Conservation (phyloP, 768 basidiomycete genomes). For the Gymnopilus junonius region DNA sequence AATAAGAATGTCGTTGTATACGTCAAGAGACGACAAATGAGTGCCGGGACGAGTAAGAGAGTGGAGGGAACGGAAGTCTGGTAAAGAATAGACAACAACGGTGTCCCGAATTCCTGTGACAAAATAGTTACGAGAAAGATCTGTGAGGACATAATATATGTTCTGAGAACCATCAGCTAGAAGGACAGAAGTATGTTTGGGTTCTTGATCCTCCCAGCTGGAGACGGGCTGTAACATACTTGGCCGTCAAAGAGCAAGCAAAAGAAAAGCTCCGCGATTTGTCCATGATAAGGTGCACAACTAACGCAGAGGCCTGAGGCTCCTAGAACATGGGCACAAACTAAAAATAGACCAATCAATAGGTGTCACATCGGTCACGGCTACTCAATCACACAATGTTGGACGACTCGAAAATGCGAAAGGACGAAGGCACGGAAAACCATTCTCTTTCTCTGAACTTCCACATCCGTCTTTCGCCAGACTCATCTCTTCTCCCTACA, state of each 20-base stretch:
- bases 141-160: not conserved
- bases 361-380: constrained; percentile 1
- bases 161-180: not conserved
- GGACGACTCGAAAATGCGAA: constrained; percentile 7
- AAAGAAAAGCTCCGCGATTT: no score
- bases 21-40: not conserved
- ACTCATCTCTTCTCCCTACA: not conserved
- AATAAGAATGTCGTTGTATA: not conserved
- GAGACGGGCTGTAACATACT: not conserved
- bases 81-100: not conserved
- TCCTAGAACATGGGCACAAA: not conserved
- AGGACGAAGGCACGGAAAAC: constrained; percentile 10
- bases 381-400: constrained; percentile 5
- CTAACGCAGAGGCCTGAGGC: no score
- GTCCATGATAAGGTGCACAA: no score
- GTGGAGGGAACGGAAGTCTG: not conserved
- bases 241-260: not conserved
- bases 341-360: not conserved
- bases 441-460: constrained; percentile 20
- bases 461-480: constrained; percentile 13
- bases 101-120: not conserved
- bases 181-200: not conserved
- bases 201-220: not conserved
- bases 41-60: not conserved
- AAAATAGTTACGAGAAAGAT: not conserved